A percentile compares a stretch with the other conserved stretches of the same genome.
phyloP scores from a whole-genome alignment of 2,329 filamentous ascomycete species.

The Lachnellula arida region DNA sequence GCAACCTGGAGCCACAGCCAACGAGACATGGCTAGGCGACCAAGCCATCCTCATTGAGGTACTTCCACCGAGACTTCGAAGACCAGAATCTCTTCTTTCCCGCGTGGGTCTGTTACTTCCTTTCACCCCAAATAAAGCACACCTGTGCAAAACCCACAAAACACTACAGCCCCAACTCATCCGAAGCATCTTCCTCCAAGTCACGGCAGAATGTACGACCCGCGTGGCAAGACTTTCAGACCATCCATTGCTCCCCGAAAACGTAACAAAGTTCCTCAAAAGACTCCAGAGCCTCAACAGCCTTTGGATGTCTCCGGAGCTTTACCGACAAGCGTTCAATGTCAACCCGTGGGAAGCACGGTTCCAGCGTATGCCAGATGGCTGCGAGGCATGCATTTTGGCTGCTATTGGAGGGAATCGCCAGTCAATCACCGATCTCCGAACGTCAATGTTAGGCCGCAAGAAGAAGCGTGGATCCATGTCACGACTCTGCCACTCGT shows the following conservation, averaged over 20 bases:
- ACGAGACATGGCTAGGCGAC: conserved; percentile 9
- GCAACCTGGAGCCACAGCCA: neutral
- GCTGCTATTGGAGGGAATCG: conserved; percentile 42
- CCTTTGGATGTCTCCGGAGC: conserved; percentile 32
- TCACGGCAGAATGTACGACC: conserved; percentile 40
- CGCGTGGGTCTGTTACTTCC: conserved; percentile 5
- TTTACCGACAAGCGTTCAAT: conserved; percentile 35
- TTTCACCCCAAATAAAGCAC: conserved; percentile 12
- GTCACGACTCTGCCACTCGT: conserved; percentile 17
- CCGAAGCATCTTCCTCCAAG: conserved; percentile 39
- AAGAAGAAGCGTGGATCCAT: conserved; percentile 12
- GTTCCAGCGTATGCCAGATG: conserved; percentile 29
- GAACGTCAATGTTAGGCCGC: conserved; percentile 37
- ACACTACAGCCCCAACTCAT: conserved; percentile 41
- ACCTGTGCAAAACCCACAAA: conserved; percentile 40
- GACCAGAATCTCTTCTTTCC: conserved; percentile 8
- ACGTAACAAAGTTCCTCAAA: conserved; percentile 5
- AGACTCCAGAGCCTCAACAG: conserved; percentile 17
- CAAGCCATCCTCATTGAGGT: conserved; percentile 9
- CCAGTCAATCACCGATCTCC: conserved; percentile 40
- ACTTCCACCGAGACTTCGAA: conserved; percentile 15
- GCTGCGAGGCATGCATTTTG: conserved; percentile 50
- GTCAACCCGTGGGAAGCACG: conserved; percentile 26
- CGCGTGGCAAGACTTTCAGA: conserved; percentile 27
- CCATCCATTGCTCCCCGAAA: conserved; percentile 13